Evolutionary conservation across 1,284 basidiomycete species (phyloP).

Genomic region (Puccinia polysora): DNA sequence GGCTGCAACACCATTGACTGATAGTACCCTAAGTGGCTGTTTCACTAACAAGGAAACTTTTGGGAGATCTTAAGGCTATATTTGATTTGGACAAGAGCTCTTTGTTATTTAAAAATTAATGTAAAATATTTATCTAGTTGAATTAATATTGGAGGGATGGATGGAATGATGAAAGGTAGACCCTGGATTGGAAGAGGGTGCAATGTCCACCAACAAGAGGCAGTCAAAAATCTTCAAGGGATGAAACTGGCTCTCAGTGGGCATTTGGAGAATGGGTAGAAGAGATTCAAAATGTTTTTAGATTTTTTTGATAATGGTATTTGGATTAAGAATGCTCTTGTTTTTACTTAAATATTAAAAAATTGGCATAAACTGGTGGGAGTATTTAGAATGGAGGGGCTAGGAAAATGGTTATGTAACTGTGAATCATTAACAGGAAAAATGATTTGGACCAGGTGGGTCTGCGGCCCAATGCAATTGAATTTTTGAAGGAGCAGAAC

Average conservation of each 20-base stretch:
- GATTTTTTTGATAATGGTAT: conserved; percentile 3
- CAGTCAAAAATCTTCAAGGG: neutral
- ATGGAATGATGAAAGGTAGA: conserved; percentile 1
- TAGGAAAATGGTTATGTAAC: conserved; percentile 9
- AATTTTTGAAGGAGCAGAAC: too few species aligned
- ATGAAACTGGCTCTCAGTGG: neutral
- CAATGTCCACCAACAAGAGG: neutral
- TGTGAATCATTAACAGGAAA: neutral
- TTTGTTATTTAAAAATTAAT: too few species aligned
- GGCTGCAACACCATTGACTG: conserved; percentile 14
- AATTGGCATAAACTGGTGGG: neutral
- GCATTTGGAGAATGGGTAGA: neutral
- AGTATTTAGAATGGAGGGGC: conserved; percentile 15
- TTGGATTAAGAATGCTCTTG: neutral
- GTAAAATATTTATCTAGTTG: neutral
- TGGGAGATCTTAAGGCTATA: neutral
- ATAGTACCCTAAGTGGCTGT: conserved; percentile 23
- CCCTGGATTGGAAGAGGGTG: too few species aligned
- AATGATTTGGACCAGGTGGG: too few species aligned
- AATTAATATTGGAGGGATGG: neutral
- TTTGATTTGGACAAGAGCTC: neutral
- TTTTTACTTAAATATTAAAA: neutral
- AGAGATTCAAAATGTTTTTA: neutral
- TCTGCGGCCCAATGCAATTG: too few species aligned
- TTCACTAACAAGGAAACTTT: conserved; percentile 12